Conservation (phyloP, 768 basidiomycete genomes). For the Phanerodontia chrysosporium region DNA sequence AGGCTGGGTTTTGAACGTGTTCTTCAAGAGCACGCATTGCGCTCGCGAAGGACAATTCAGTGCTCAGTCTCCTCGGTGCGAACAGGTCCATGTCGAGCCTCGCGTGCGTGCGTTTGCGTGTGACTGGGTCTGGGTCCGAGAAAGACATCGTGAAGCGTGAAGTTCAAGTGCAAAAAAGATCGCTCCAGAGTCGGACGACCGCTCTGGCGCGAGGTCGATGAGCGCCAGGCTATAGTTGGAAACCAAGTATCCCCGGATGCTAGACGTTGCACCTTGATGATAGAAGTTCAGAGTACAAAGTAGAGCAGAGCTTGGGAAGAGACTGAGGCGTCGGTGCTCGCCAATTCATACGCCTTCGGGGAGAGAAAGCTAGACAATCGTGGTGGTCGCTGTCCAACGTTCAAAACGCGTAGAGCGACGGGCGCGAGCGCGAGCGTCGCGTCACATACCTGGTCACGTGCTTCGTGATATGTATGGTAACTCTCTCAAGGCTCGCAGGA, state of each 20-base stretch:
- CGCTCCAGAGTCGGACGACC: not conserved
- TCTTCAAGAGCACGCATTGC: conserved; percentile 7
- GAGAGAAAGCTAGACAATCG: no score
- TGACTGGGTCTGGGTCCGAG: not conserved
- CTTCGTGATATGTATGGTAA: no score
- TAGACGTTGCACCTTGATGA: no score
- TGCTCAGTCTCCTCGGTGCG: not conserved
- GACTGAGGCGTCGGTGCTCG: no score
- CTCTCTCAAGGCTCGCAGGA: no score
- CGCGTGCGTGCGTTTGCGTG: not conserved
- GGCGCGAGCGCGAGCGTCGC: no score
- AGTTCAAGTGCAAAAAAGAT: not conserved
- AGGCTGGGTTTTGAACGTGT: conserved; percentile 1
- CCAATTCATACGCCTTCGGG: no score
- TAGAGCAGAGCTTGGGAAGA: no score
- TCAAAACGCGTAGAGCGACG: no score
- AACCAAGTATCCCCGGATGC: not conserved
- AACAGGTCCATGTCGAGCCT: conserved; percentile 5
- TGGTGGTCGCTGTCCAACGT: no score
- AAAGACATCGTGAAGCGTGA: not conserved
- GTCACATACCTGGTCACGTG: no score
- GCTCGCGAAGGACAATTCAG: conserved; percentile 1
- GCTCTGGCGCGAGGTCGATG: not conserved
- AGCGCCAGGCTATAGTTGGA: not conserved
- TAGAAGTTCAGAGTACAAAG: no score